These are phyloP conservation scores for Calonectria pteridis DNA, from an alignment of 2,329 filamentous ascomycete species.

Conservation along the genomic window DNA sequence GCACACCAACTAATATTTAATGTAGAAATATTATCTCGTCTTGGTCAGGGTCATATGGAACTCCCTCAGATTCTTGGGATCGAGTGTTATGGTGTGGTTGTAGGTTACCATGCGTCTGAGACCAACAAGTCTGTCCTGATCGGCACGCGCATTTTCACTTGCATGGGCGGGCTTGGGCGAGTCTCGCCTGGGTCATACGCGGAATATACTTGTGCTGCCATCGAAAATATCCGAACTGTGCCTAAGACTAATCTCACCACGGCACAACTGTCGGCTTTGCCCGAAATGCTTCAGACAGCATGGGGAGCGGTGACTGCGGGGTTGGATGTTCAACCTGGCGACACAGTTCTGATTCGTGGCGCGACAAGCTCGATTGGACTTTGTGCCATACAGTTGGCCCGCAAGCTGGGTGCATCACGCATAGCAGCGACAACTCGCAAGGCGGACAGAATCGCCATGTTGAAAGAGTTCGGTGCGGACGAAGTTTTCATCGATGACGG, in stretches of 20 bases:
- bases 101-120: neutral
- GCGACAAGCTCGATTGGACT: slow-evolving; percentile 19
- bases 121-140: neutral
- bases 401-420: neutral
- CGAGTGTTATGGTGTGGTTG: neutral
- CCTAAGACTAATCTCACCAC: neutral
- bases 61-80: slow-evolving; percentile 10
- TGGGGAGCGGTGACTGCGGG: slow-evolving; percentile 15
- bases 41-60: neutral
- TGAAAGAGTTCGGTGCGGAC: neutral
- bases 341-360: slow-evolving; percentile 8
- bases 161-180: slow-evolving; percentile 18
- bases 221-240: slow-evolving; percentile 3
- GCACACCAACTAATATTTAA: neutral
- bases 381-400: slow-evolving; percentile 12
- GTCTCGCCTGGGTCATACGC: slow-evolving; percentile 14
- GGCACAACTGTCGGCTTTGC: neutral
- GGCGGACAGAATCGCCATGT: neutral
- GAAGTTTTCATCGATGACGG: slow-evolving; percentile 8
- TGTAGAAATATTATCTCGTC: slow-evolving; percentile 7
- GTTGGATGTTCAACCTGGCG: slow-evolving; percentile 10
- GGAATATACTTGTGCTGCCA: slow-evolving; percentile 12
- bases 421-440: slow-evolving; percentile 1
- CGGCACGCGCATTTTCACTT: slow-evolving; percentile 7
- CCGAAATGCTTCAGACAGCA: slow-evolving; percentile 9